phyloP scores from a whole-genome alignment of 306 rosid genomes.

The Luffa acutangula region DNA sequence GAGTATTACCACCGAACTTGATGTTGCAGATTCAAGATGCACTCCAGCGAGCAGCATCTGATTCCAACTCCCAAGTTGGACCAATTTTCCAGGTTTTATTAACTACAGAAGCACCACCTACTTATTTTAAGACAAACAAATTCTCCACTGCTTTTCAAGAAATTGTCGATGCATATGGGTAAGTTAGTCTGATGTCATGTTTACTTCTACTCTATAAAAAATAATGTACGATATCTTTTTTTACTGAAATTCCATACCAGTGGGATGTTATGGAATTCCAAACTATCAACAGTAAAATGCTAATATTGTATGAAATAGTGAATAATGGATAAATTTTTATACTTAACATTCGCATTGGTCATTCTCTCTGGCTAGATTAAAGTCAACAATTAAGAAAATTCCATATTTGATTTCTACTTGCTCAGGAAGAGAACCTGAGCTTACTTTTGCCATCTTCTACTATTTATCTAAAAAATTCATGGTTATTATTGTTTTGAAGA shows the following conservation, averaged over 20 bases:
- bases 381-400: not conserved
- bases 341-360: not conserved
- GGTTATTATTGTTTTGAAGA: not conserved
- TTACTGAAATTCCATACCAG: not conserved
- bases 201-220: not conserved
- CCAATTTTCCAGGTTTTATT: slow-evolving; percentile 44
- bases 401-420: not conserved
- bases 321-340: not conserved
- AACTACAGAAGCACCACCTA: slow-evolving; percentile 42
- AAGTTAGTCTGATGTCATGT: slow-evolving; percentile 8
- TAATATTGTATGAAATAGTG: not conserved
- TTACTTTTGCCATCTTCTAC: not conserved
- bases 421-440: not conserved
- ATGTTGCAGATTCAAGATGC: slow-evolving; percentile 46
- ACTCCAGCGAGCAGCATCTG: slow-evolving; percentile 37
- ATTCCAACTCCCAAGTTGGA: slow-evolving; percentile 53
- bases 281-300: not conserved
- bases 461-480: not conserved
- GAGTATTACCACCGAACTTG: not conserved
- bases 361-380: not conserved
- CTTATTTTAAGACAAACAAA: slow-evolving; percentile 47
- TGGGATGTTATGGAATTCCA: not conserved
- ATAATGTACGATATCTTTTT: not conserved
- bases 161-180: slow-evolving; percentile 58
- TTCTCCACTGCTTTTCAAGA: slow-evolving; percentile 56